Base-by-base conservation (phyloP, 192 early-diverging fungal species). In the Thamnidium elegans region DNA sequence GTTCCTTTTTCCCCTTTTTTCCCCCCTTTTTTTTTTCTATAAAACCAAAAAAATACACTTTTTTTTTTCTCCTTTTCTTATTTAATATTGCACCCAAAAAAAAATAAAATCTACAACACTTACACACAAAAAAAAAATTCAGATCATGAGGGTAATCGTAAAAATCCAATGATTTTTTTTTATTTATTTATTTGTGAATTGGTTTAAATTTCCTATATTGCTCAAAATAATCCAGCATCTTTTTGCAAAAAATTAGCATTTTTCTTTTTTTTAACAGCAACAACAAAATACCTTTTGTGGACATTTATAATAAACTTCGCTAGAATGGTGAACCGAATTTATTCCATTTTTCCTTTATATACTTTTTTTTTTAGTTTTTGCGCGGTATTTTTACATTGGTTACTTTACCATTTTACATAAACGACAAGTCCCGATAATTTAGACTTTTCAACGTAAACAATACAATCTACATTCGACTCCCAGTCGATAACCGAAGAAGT, bases 341-440 rank as follows among this genome's bases (percentile, higher is more conserved):
- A 19, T 7, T 4, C 56, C 56, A 58, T 58, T 44, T 34, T 58
- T 58, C 56, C 56, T 58, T 26, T 26, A 26, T 26, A 3, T 26
- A 26, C 1, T 3, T 26, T 26, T 26, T 26, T 26, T 26, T 26
- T 26, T 26, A 26, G 26, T n/a, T n/a, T n/a, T n/a, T n/a, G n/a
- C n/a, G n/a, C n/a, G n/a, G n/a, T n/a, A n/a, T n/a, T n/a, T n/a
- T n/a, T n/a, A n/a, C n/a, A n/a, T n/a, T n/a, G n/a, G n/a, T n/a
- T n/a, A n/a, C n/a, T n/a, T n/a, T 58, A 58, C 56, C 56, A 58
- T 43, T 39, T 17, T 2, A 58, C 7, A 21, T 58, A 58, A 4
- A 58, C 56, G 0, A 44, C 19, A 20, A 58, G 36, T 44, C 56
- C 56, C 0, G 56, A 17, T 20, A 42, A 58, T n/a, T 44, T 34